These are phyloP conservation scores for Arthromyces matolae DNA, from an alignment of 768 basidiomycete species.

Conservation along the genomic window DNA sequence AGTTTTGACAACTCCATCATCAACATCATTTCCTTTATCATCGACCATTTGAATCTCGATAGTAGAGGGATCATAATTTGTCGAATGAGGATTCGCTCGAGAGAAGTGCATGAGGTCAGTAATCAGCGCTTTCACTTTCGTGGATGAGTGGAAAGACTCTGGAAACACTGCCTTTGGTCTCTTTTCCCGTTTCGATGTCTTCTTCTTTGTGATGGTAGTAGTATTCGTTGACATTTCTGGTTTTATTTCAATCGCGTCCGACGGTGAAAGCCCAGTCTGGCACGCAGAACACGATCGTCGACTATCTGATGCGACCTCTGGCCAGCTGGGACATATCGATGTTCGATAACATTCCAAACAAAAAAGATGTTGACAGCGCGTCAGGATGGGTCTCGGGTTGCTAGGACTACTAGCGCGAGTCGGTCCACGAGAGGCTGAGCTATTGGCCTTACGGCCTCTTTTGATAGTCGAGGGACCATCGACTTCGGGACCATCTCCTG, in stretches of 20 bases:
- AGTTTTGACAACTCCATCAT: constrained; percentile 77
- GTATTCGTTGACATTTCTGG: constrained; percentile 51
- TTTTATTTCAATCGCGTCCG: constrained; percentile 83
- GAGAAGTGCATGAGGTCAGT: constrained; percentile 80
- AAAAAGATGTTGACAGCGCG: constrained; percentile 92
- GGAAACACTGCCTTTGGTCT: constrained; percentile 47
- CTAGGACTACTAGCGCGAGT: constrained; percentile 76
- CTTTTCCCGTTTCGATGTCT: constrained; percentile 62
- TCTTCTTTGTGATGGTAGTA: constrained; percentile 53
- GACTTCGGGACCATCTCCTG: constrained; percentile 44
- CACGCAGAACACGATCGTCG: constrained; percentile 74
- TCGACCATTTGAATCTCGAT: constrained; percentile 79
- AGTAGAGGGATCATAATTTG: constrained; percentile 76
- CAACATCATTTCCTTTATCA: constrained; percentile 62
- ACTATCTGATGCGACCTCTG: constrained; percentile 57
- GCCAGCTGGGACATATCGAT: constrained; percentile 79
- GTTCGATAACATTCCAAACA: constrained; percentile 83
- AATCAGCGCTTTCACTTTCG: constrained; percentile 84
- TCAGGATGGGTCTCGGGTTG: constrained; percentile 65
- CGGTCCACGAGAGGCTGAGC: constrained; percentile 54
- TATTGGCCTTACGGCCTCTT: constrained; percentile 48
- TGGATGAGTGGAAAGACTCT: constrained; percentile 71
- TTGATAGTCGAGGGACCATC: constrained; percentile 48
- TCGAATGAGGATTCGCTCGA: constrained; percentile 77
- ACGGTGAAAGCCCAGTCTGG: constrained; percentile 56